Evolutionary conservation across 1,139 yeast genomes (phyloP).

Genomic region (Candida tetrigidarum): DNA sequence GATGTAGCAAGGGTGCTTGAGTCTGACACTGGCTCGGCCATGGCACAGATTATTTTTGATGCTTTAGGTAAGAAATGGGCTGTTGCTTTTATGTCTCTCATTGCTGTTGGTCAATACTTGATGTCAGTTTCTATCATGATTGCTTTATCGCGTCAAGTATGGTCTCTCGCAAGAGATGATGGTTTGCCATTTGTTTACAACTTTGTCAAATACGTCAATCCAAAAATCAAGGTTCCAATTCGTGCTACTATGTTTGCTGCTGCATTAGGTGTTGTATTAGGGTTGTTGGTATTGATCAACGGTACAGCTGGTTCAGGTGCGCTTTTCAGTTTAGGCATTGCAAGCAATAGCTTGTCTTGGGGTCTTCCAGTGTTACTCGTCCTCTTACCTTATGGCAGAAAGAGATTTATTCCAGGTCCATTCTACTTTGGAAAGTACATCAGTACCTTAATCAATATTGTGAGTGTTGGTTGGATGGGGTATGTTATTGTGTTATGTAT

Average conservation of each 20-base stretch:
- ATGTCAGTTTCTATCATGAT: slow-evolving; percentile 55
- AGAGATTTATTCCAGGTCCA: slow-evolving; percentile 61
- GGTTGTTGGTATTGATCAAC: slow-evolving; percentile 61
- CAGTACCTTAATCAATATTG: slow-evolving; percentile 38
- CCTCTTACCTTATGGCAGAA: slow-evolving; percentile 44
- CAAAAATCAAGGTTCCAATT: slow-evolving; percentile 57
- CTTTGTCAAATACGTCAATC: slow-evolving; percentile 56
- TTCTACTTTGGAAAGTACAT: slow-evolving; percentile 58
- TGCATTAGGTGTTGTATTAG: slow-evolving; percentile 49
- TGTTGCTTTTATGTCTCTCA: slow-evolving; percentile 61
- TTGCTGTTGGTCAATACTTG: slow-evolving; percentile 62
- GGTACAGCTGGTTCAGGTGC: slow-evolving; percentile 59
- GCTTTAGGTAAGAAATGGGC: slow-evolving; percentile 75
- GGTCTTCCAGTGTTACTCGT: slow-evolving; percentile 34
- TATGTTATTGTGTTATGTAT: slow-evolving; percentile 41
- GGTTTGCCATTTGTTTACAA: slow-evolving; percentile 46
- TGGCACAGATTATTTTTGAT: slow-evolving; percentile 70
- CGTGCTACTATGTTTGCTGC: slow-evolving; percentile 64
- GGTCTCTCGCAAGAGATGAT: slow-evolving; percentile 46
- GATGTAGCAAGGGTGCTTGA: slow-evolving; percentile 49
- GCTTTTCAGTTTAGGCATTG: slow-evolving; percentile 52
- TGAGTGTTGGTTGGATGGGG: slow-evolving; percentile 30
- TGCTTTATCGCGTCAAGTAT: slow-evolving; percentile 43
- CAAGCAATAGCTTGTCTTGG: slow-evolving; percentile 48
- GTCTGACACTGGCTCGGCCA: slow-evolving; percentile 54